Conservation (phyloP, 2,329 filamentous ascomycete genomes). For the Nemania bipapillata region DNA sequence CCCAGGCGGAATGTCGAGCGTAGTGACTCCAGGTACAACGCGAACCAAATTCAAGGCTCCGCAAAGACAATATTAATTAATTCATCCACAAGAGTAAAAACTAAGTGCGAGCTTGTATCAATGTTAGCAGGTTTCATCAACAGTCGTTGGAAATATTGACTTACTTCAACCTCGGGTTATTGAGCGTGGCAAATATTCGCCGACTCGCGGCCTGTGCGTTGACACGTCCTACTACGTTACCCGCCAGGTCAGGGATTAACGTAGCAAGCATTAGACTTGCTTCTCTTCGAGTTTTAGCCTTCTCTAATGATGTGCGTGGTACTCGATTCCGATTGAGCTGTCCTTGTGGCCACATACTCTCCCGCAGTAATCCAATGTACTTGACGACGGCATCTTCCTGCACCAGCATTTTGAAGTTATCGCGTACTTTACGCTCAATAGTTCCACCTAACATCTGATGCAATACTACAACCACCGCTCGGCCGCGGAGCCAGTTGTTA, state of each 20-base stretch:
- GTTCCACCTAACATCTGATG: slow-evolving; percentile 96
- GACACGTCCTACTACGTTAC: slow-evolving; percentile 88
- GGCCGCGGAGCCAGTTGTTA: slow-evolving; percentile 95
- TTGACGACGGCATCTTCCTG: slow-evolving; percentile 81
- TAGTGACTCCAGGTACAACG: slow-evolving; percentile 7
- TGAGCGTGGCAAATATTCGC: slow-evolving; percentile 88
- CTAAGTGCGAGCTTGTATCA: slow-evolving; percentile 70
- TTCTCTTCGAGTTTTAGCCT: slow-evolving; percentile 82
- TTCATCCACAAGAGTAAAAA: slow-evolving; percentile 78
- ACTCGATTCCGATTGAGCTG: slow-evolving; percentile 61
- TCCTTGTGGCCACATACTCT: slow-evolving; percentile 84
- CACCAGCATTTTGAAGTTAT: slow-evolving; percentile 77
- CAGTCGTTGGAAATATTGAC: slow-evolving; percentile 51
- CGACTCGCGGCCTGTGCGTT: slow-evolving; percentile 93
- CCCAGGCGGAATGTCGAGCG: not conserved
- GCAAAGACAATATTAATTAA: slow-evolving; percentile 73
- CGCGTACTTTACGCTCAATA: slow-evolving; percentile 93
- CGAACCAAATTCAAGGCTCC: slow-evolving; percentile 47
- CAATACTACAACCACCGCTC: slow-evolving; percentile 93
- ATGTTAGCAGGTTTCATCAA: slow-evolving; percentile 36
- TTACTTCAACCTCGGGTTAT: slow-evolving; percentile 90
- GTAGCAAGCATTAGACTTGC: slow-evolving; percentile 90
- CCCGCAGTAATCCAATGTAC: slow-evolving; percentile 78
- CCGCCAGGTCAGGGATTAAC: slow-evolving; percentile 88
- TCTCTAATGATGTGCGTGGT: slow-evolving; percentile 75